Evolutionary conservation across 768 basidiomycete species (phyloP), one percentile per base, ranked within the genome.

Genomic region (Neoboletus magnificus): DNA sequence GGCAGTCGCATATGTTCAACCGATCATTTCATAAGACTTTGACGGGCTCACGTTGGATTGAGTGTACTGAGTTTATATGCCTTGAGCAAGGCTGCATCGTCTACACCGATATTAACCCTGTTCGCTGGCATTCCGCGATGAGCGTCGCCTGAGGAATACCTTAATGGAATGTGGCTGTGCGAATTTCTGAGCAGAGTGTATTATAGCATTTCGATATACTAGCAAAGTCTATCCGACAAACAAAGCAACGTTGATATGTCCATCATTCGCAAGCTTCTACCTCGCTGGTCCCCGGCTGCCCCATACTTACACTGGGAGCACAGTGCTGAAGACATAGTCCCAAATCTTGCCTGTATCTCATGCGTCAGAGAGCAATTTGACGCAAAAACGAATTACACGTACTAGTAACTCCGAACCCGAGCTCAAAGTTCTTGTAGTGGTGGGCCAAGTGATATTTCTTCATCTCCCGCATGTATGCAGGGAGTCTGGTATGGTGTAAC

Each of bases 391-490:
- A 39, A 50, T 18, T 41, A 36, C 15, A 74, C 84, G 50, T 64
- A 89, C 91, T 93, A 8, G 95, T 98, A 12, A 98, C 95, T 32
- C 96, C 95, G 67, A 95, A 98, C 18, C 94, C 95, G 42, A 98
- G 87, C 67, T 97, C 93, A 70, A 93, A 96, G 77, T 97, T 96
- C 75, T 97, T 97, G 79, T 96, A 97, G 71, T 98, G 96, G 67
- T 98, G 95, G 8, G 93, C 94, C 59, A 99, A 82, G 65, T 99
- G 97, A 68, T 98, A 98, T 69, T 91, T 91, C 79, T 99, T 99
- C 89, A 91, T 89, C 68, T 93, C 88, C 55, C 80, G 81, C 74
- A 98, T 71, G 74, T 98, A 97, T 35, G 85, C 76, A 3, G 93
- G 93, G 23, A 96, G 82, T 62, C 78, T 84, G 3, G 90, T 87